Evolutionary conservation across 441 rosid genomes (phyloP), one percentile per base, ranked within the genome.

Genomic region (Raphanus hybrid): DNA sequence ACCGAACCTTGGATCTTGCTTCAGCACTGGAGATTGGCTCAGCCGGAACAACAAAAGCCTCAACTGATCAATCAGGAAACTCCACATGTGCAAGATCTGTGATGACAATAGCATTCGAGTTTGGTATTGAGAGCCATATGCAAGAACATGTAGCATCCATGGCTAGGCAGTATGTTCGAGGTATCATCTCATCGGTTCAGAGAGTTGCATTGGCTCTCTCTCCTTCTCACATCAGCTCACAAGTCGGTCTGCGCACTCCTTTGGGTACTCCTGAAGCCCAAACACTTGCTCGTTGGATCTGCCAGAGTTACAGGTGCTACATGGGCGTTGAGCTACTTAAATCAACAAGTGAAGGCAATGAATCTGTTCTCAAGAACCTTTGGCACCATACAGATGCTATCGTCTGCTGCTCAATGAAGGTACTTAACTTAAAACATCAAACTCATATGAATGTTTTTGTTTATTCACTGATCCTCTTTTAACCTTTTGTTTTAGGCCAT

Each of bases 251-350:
- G 11, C 89, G 97, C 29, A 80, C 93, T 3, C 95, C 99, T 23
- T 88, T 93, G 59, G 98, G 97, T 64, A 90, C 98, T 80, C 98
- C 99, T 64, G 99, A 95, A 86, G 99, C 99, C 50, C 99, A 92
- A 77, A 93, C 97, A 26, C 98, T 95, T 85, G 97, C 99, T 75
- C 96, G 93, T 64, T 95, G 98, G 99, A 95, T 95, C 86, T 91
- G 89, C 85, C 94, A 91, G 69, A 91, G 97, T 82, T 95, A 95
- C 75, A 87, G 98, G 99, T 91, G 89, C 76, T 93, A 88, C 79
- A 76, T 95, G 91, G 99, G 98, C 50, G 99, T 89, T 75, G 98
- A 93, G 74, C 87, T 95, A 58, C 91, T 90, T 58, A 95, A 93
- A 83, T 80, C 86, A 76, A 69, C 74, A 54, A 54, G 76, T 15